Evolutionary conservation across 2,329 filamentous ascomycete genomes (phyloP), one percentile per base, ranked within the genome.

Genomic region (Botrytis cinerea): DNA sequence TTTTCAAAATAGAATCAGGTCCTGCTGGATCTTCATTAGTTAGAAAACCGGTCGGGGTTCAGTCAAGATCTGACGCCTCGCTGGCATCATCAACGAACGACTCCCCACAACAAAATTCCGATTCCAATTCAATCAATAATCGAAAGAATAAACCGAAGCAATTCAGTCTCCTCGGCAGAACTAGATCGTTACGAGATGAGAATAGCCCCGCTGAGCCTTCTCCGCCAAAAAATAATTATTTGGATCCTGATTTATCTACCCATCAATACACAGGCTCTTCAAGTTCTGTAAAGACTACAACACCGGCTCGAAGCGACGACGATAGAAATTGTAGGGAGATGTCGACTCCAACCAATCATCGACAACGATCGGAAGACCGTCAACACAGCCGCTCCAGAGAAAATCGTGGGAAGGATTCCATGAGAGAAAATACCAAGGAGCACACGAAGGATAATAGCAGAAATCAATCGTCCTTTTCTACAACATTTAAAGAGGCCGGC

Each of bases 321-420:
- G 93, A 80, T 73, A 88, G 90, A 77, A 87, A 90, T 4, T 90
- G 91, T 78, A 88, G 89, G 77, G 88, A 91, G 62, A 91, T 91
- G 84, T 91, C 93, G 75, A 85, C 84, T 75, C 89, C 91, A 45
- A 67, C 32, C 9, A 86, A 86, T 38, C 82, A 86, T 72, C 88
- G 93, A 75, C 93, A 92, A 77, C 90, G 91, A 77, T 94, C 93
- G 5, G 89, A 90, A 75, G 93, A 97, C 81, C 89, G 93, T 40
- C 83, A 84, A 68, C 76, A 77, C 82, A 84, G 80, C 79, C 35
- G 70, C 51, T 72, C 83, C 83, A 64, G 83, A 83, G 68, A 87
- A 87, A 71, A 86, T 82, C 79, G 73, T 73, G 80, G 74, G 76
- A 75, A 67, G 61, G 75, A 77, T 22, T 28, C 35, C 46, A 22